Conservation (phyloP, 495 filamentous ascomycete species). For the Xylaria acuta region DNA sequence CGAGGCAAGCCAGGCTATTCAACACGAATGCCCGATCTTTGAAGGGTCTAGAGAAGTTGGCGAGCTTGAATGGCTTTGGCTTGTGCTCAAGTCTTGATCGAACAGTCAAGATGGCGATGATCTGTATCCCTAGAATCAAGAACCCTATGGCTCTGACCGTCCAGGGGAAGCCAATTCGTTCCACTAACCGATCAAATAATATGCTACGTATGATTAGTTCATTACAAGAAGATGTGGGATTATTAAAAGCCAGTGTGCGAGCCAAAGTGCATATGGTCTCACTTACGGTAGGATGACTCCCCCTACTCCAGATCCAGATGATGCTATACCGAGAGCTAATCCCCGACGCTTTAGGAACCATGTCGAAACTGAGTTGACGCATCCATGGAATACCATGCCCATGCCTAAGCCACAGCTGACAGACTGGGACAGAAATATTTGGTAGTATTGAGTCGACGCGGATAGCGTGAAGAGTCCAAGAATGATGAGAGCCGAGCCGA, state of each 20-base stretch:
- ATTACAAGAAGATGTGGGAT: not conserved
- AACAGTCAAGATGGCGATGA: slow-evolving; percentile 19
- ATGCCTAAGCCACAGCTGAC: slow-evolving; percentile 45
- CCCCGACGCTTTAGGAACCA: slow-evolving; percentile 39
- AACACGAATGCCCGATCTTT: not conserved
- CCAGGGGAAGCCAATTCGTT: slow-evolving; percentile 61
- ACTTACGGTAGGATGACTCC: slow-evolving; percentile 45
- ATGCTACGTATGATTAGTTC: not conserved
- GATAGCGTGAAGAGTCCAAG: slow-evolving; percentile 32
- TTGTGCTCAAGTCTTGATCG: slow-evolving; percentile 5
- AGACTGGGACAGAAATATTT: slow-evolving; percentile 49
- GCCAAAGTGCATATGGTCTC: not conserved
- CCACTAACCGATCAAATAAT: not conserved
- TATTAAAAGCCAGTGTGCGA: not conserved
- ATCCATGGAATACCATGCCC: slow-evolving; percentile 41
- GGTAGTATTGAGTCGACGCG: slow-evolving; percentile 29
- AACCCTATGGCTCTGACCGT: slow-evolving; percentile 63
- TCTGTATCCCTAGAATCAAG: slow-evolving; percentile 52
- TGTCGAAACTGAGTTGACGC: slow-evolving; percentile 40
- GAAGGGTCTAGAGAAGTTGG: not conserved
- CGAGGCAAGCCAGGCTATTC: not conserved
- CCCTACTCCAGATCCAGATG: slow-evolving; percentile 42
- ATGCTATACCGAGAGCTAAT: slow-evolving; percentile 41
- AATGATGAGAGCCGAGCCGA: slow-evolving; percentile 37
- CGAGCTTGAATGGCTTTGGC: slow-evolving; percentile 1